Evolutionary conservation across 2,329 filamentous ascomycete genomes (phyloP), one percentile per base, ranked within the genome.

Genomic region (Ceratocystis destructans): DNA sequence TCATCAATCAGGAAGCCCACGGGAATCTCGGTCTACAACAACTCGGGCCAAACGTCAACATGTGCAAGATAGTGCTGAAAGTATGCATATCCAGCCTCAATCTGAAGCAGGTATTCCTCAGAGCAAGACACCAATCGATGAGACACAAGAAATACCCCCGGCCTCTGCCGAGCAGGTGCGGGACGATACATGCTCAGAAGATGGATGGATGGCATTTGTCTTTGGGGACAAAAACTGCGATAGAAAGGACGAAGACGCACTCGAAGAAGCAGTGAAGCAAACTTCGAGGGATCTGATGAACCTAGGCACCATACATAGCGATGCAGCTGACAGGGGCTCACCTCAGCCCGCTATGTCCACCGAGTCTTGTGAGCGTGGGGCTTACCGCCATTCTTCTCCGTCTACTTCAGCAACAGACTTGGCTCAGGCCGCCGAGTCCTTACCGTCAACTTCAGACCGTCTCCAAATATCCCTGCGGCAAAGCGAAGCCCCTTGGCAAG

Each of bases 121-220:
- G 5, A 25, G n/a, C 31, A 20, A 64, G 10, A 22, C 22, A 2
- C 63, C 63, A 5, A 10, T 44, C 4, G 20, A 22, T 37, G 17
- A 64, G 31, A 22, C 10, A 6, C 46, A 22, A 33, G 22, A n/a
- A 57, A 10, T 5, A 3, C 15, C 22, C 37, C 8, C 12, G 31
- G 20, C 31, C 41, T 6, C 45, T 15, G 31, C 20, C 31, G n/a
- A 41, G 12, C 10, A 31, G 31, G 12, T 44, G 25, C 22, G 12
- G 12, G 25, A 20, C 10, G 31, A 61, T 5, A 15, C 44, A 10
- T 62, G 55, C 37, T 66, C 64, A 20, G 61, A 67, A 22, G 61
- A 67, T n/a, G 61, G 46, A n/a, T 67, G 65, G 65, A 57, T 67
- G 61, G 63, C 44, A 20, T 67, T 67, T 64, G 61, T 67, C 7